Conservation (phyloP, 2,329 filamentous ascomycete species). For the Sporothrix schenckii region DNA sequence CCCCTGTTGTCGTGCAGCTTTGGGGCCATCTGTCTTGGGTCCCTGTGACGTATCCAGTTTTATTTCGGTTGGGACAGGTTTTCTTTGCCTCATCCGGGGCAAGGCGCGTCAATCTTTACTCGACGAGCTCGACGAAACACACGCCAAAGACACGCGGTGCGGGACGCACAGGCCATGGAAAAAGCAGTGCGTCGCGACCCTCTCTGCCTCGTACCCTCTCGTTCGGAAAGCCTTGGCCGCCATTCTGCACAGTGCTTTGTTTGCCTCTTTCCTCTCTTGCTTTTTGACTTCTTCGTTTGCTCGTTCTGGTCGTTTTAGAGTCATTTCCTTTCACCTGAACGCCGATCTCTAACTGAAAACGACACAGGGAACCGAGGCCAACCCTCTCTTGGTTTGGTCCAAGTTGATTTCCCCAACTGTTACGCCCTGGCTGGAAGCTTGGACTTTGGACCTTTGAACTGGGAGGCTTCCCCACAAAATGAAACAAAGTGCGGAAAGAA, state of each 20-base stretch:
- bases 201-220: background rate
- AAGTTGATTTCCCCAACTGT: background rate
- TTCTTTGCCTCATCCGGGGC: constrained; percentile 15
- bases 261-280: constrained; percentile 1
- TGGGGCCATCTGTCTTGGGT: background rate
- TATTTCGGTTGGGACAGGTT: background rate
- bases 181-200: background rate
- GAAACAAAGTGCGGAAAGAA: constrained; percentile 11
- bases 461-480: constrained; percentile 21
- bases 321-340: background rate
- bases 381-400: background rate
- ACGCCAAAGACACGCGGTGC: background rate
- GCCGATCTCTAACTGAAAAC: constrained; percentile 18
- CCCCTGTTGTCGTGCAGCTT: background rate
- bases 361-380: constrained; percentile 10
- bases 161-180: background rate
- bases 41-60: constrained; percentile 12
- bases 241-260: background rate
- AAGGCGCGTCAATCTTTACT: background rate
- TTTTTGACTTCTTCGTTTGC: background rate
- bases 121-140: no score
- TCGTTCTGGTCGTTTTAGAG: background rate
- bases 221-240: background rate
- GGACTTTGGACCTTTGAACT: background rate
- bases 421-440: background rate